Base-by-base conservation (phyloP, 495 filamentous ascomycete species). In the Rostrohypoxylon terebratum region DNA sequence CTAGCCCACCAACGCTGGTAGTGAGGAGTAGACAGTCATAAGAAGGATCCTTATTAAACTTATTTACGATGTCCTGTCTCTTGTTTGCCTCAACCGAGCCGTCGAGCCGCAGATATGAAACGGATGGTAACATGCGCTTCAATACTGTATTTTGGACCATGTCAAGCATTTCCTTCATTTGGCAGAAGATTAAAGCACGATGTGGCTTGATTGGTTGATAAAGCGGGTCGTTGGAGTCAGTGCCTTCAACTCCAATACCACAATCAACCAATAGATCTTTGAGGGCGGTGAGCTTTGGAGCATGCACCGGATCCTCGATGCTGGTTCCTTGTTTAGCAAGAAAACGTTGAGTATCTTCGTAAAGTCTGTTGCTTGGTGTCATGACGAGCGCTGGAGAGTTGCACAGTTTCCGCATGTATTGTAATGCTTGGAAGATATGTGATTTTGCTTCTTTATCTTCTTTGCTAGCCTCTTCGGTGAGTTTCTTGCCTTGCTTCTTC, bases 161-260 rank as follows among this genome's bases (percentile, higher is more conserved):
- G 78, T 98, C 96, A 18, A 98, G 84, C 96, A 98, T 99, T 79
- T 98, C 96, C 78, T 98, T 98, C 92, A 98, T 96, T 77, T 99
- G 96, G 75, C 95, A 99, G 85, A 99, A 99, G 72, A 99, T 92
- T 59, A 99, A 87, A 1, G 96, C 96, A 45, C 96, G 92, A 72
- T 99, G 96, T 4, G 94, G 96, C 70, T 93, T 95, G 78, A 98
- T 95, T 51, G 93, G 94, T 78, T 87, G 82, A 74, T 85, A 86
- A 14, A 85, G 80, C 5, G 84, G 84, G 61, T 85, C 86, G 31
- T 85, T 91, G 13, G 90, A 87, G 59, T 90, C 92, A 1, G 89
- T 87, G 3, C 89, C 89, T 21, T 90, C 87, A 34, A 89, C 83
- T 59, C 96, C 96, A 79, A 99, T 99, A 44, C 96, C 96, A 73